Base-by-base conservation (phyloP, 257 asterid species). In the Ophiorrhiza pumila region DNA sequence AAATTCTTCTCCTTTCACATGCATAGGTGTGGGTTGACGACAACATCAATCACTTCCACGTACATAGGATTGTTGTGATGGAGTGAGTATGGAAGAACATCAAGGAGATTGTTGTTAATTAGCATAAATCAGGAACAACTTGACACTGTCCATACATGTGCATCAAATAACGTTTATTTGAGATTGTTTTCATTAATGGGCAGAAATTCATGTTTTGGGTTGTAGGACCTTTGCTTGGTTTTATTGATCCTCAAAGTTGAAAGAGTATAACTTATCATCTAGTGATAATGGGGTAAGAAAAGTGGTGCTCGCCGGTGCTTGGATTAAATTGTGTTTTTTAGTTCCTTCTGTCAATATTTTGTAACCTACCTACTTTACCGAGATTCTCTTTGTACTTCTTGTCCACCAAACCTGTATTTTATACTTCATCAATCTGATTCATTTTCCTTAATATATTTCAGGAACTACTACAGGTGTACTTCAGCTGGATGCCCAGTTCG, bases 401-500 rank as follows among this genome's bases (percentile, higher is more conserved):
- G 17, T 39, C 34, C 20, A 11, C 6, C 17, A 5, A n/a, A 22
- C 34, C 64, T 74, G 7, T 2, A 14, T 59, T n/a, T 42, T 57
- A 35, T 17, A 47, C 73, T 75, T 35, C 70, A 15, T 76, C 41
- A 46, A 58, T 46, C 71, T 73, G 57, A 71, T 52, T 43, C 47
- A 29, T 37, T 63, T n/a, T 43, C 62, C 43, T 49, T 42, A 34
- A 58, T 81, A 59, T 71, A 77, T 68, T 83, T 78, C 88, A 90
- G 98, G 91, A 92, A 92, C 89, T 92, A 92, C 82, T 92, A 92
- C 65, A 85, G 96, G 71, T 92, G 98, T 78, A 88, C 96, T 42
- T 88, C 96, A 74, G 96, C 91, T 77, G 96, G 96, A 65, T 92
- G 96, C 81, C 96, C 94, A 2, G 96, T 90, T 79, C 87, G 96